Conservation (phyloP, 2,329 filamentous ascomycete genomes). For the Pseudocercospora eumusae region DNA sequence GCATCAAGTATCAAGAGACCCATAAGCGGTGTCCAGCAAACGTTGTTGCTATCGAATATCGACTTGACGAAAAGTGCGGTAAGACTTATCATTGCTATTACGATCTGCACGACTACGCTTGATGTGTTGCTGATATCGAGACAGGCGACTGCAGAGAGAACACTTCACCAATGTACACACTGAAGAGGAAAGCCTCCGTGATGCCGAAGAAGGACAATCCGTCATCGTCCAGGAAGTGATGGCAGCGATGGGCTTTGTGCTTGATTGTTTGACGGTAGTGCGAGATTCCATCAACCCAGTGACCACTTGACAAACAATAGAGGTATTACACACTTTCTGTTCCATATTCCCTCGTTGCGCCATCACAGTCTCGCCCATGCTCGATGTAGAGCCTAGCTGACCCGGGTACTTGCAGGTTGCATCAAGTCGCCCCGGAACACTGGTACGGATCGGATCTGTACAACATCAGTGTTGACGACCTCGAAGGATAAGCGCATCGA, state of each 20-base stretch:
- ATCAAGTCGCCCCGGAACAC: neutral
- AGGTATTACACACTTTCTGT: constrained; percentile 13
- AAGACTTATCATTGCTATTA: constrained; percentile 17
- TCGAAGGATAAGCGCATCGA: neutral
- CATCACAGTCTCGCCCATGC: neutral
- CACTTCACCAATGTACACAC: constrained; percentile 23
- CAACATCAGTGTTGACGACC: neutral
- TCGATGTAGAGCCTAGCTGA: constrained; percentile 8
- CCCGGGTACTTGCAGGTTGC: constrained; percentile 12
- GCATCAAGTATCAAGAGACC: constrained; percentile 53
- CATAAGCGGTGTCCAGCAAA: constrained; percentile 59
- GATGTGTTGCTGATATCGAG: neutral
- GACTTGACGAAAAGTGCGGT: constrained; percentile 53
- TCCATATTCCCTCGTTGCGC: constrained; percentile 4
- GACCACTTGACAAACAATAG: constrained; percentile 13
- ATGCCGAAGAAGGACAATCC: constrained; percentile 19
- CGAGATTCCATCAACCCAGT: neutral
- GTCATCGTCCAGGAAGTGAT: constrained; percentile 12
- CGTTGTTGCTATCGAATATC: constrained; percentile 56
- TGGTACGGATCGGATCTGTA: neutral
- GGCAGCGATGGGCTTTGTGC: neutral
- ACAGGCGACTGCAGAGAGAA: constrained; percentile 29
- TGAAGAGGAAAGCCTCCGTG: constrained; percentile 26
- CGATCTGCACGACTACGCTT: neutral
- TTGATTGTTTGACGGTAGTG: neutral